phyloP scores from a whole-genome alignment of 2,329 filamentous ascomycete species.

The Cytospora piceae region DNA sequence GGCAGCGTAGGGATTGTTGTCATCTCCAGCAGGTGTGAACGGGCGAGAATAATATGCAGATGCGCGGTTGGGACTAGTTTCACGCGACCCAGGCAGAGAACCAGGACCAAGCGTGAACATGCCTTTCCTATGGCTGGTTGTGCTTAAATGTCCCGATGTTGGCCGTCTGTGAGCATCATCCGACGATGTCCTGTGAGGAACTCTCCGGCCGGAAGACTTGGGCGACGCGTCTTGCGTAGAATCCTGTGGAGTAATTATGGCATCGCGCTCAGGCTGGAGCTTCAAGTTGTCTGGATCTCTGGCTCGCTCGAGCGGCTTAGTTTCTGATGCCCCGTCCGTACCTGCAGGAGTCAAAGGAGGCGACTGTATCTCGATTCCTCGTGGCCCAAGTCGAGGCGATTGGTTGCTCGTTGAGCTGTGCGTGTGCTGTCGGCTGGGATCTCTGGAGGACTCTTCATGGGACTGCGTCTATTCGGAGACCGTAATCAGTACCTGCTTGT shows the following conservation, averaged over 20 bases:
- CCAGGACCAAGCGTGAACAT: constrained; percentile 57
- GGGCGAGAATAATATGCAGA: constrained; percentile 68
- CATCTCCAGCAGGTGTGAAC: constrained; percentile 77
- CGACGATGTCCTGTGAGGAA: constrained; percentile 47
- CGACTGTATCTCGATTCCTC: constrained; percentile 75
- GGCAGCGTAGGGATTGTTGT: constrained; percentile 86
- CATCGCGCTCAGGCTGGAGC: constrained; percentile 35
- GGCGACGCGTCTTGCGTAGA: constrained; percentile 59
- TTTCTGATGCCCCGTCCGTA: constrained; percentile 54
- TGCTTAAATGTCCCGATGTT: constrained; percentile 33
- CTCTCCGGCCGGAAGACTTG: constrained; percentile 44
- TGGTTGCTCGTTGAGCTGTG: constrained; percentile 66
- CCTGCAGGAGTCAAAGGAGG: constrained; percentile 88
- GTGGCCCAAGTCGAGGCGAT: constrained; percentile 70
- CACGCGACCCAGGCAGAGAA: constrained; percentile 62
- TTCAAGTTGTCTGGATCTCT: constrained; percentile 30
- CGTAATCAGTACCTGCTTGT: constrained; percentile 28
- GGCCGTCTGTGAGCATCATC: constrained; percentile 36
- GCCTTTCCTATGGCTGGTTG: constrained; percentile 52
- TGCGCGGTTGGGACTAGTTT: constrained; percentile 67
- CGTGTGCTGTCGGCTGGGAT: constrained; percentile 66
- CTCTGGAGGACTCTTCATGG: constrained; percentile 57
- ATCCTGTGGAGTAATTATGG: constrained; percentile 67
- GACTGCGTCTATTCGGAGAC: constrained; percentile 55
- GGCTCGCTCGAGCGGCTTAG: constrained; percentile 35